Base-by-base conservation (phyloP, 1,139 yeast genomes). In the Debaryomycetaceae sp. region DNA sequence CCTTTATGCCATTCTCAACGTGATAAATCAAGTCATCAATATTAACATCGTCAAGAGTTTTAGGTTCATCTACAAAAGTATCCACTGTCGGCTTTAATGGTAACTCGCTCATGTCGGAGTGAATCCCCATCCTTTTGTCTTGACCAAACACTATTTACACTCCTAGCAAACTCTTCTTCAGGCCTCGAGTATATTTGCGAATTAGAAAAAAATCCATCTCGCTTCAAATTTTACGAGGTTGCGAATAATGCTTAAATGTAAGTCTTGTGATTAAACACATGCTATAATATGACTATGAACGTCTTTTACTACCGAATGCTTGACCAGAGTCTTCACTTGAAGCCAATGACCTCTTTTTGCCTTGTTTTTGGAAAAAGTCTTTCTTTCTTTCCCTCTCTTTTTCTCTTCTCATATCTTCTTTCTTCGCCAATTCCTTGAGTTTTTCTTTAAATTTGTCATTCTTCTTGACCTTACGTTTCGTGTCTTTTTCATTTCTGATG, bases 301-400 rank as follows among this genome's bases (percentile, higher is more conserved):
- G 55, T 49, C 62, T 58, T 48, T 58, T 67, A 49, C 67, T 68
- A 7, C 71, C 70, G 51, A 66, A 66, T 7, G 72, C 72, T 43
- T 59, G 59, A 31, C 65, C 59, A 43, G 62, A 62, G 20, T 68
- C 72, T 42, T 69, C 75, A 49, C 72, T 66, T 9, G 72, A 55
- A n/a, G 66, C 73, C 45, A 69, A 57, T 27, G 76, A 69, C 65
- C 90, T 78, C 71, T 85, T 87, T 60, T 79, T 81, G 34, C 91
- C 88, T 56, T 83, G 83, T 53, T 75, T 81, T 41, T 85, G 76
- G 59, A 93, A 93, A 61, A 71, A 90, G 45, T 89, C 97, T 70
- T 87, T 88, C 76, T 90, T 91, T 60, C 88, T 80, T 61, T 87
- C 91, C 59, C 78, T 82, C 52, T 87, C 93, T 66, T 87, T 86